Evolutionary conservation across 2,329 filamentous ascomycete genomes (phyloP), one percentile per base, ranked within the genome.

Genomic region (Penicillium fuscoglaucum): DNA sequence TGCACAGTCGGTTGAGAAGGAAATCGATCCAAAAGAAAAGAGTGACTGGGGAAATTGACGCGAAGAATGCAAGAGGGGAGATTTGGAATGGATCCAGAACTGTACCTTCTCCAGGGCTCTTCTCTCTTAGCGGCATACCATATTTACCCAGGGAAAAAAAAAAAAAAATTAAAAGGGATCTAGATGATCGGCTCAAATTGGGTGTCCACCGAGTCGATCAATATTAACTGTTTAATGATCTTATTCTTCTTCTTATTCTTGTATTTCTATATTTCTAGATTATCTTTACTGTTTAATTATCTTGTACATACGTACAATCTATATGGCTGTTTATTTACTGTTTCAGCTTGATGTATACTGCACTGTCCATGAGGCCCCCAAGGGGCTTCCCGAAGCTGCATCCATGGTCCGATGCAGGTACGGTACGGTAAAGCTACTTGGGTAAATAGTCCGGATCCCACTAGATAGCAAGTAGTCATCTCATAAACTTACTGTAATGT

Each of bases 111-210:
- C 52, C 44, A 51, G 6, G 39, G 26, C 52, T 44, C 35, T 31
- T 31, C 29, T 43, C 40, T 43, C 29, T 56, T 60, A 60, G 53
- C 51, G 54, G 48, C 57, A 49, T 40, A 57, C 58, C n/a, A 63
- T 37, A 24, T 52, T 45, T 40, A 47, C 29, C 4, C 37, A 37
- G 56, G 28, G 28, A 47, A 6, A 51, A 51, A 53, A 55, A 51
- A 53, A 47, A 19, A 49, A 52, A 52, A 59, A 49, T 51, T 17
- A 37, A 55, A 56, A 58, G 41, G 51, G 64, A 66, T 63, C 61
- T 60, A 59, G 59, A 61, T 61, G 64, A 65, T 67, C 63, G 62
- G 58, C 65, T 54, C 19, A 35, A 53, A 53, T 37, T 57, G 43
- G 43, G 57, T 59, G 63, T 54, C 61, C 58, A 61, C 62, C 58